phyloP scores from a whole-genome alignment of 73 alveolate species.

The Stentor coeruleus region DNA sequence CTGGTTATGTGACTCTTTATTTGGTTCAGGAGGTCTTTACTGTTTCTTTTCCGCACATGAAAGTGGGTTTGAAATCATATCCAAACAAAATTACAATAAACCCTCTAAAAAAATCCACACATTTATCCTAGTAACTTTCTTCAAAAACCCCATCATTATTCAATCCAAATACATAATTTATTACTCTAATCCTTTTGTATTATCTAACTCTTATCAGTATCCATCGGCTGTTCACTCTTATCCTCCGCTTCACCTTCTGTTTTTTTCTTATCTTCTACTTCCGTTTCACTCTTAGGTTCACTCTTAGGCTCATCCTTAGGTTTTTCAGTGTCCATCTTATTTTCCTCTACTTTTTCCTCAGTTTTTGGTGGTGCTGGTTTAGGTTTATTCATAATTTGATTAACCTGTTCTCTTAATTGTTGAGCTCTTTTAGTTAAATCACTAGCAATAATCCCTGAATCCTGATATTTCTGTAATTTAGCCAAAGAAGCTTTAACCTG shows the following conservation, averaged over 20 bases:
- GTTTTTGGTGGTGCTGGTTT: constrained; percentile 32
- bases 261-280: not conserved
- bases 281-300: not conserved
- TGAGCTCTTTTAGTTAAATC: constrained; percentile 11
- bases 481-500: not conserved
- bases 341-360: constrained; percentile 29
- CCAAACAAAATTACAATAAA: too few relatives aligned
- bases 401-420: constrained; percentile 21
- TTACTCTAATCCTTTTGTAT: too few relatives aligned
- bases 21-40: too few relatives aligned
- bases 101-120: too few relatives aligned
- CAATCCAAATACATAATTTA: too few relatives aligned
- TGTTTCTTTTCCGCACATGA: too few relatives aligned
- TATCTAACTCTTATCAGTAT: not conserved
- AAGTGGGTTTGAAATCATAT: too few relatives aligned
- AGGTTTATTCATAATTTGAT: constrained; percentile 33
- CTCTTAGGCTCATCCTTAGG: not conserved
- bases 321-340: not conserved
- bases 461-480: constrained; percentile 21
- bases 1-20: too few relatives aligned
- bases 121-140: too few relatives aligned
- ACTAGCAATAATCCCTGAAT: constrained; percentile 13
- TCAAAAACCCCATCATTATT: too few relatives aligned
- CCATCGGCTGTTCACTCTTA: not conserved
- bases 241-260: not conserved